phyloP scores from a whole-genome alignment of 768 basidiomycete species.

The Xerocomellus dryophilus region DNA sequence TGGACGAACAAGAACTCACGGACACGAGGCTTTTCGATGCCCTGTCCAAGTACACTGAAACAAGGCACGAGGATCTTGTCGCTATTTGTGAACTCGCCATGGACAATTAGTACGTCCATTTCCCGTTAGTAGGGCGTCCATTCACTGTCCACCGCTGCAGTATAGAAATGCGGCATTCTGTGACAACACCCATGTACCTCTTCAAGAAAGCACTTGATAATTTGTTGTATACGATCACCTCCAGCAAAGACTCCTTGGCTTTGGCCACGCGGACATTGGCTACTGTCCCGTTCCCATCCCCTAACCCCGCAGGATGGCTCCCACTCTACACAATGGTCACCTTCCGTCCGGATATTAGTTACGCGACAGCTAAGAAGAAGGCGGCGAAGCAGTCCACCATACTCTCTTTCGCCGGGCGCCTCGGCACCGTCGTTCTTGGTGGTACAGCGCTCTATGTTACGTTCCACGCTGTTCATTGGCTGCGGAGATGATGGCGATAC shows the following conservation, averaged over 20 bases:
- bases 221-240: conserved; percentile 61
- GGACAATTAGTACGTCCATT: conserved; percentile 86
- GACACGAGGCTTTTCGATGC: conserved; percentile 64
- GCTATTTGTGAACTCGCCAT: conserved; percentile 92
- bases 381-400: conserved; percentile 67
- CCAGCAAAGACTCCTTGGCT: conserved; percentile 44
- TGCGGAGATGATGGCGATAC: conserved; percentile 18
- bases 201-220: conserved; percentile 80
- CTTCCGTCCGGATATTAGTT: conserved; percentile 93
- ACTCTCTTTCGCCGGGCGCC: conserved; percentile 50
- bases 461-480: conserved; percentile 21
- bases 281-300: conserved; percentile 55
- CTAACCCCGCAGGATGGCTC: conserved; percentile 74
- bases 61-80: conserved; percentile 81
- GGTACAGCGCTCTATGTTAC: conserved; percentile 39
- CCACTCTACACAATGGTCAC: conserved; percentile 98
- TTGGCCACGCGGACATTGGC: conserved; percentile 47
- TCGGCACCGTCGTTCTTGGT: conserved; percentile 44
- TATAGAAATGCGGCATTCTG: conserved; percentile 91
- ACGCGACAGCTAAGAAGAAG: conserved; percentile 72
- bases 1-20: conserved; percentile 32
- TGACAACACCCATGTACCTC: conserved; percentile 75
- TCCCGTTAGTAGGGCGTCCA: conserved; percentile 23
- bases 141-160: conserved; percentile 43
- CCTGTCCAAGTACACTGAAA: conserved; percentile 74